phyloP scores from a whole-genome alignment of 805 yeast species.

The Ogataea paraovalis region DNA sequence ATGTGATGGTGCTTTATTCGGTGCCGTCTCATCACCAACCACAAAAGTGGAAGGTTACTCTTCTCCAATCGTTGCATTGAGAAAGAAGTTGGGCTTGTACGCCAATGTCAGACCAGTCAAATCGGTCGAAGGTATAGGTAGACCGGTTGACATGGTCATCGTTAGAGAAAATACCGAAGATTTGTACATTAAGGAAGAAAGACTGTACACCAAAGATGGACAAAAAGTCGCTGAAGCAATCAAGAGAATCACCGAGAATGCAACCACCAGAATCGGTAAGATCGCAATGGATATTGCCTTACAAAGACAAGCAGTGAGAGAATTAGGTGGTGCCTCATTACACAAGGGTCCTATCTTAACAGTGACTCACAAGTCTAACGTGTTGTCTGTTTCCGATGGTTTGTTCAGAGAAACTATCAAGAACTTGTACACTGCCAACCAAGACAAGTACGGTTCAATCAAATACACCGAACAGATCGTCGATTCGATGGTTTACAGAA shows the following conservation, averaged over 20 bases:
- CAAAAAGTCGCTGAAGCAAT: slow-evolving; percentile 94
- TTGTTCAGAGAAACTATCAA: slow-evolving; percentile 87
- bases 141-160: slow-evolving; percentile 95
- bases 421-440: slow-evolving; percentile 53
- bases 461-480: slow-evolving; percentile 92
- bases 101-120: slow-evolving; percentile 98
- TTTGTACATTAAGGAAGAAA: slow-evolving; percentile 92
- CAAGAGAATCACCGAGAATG: slow-evolving; percentile 89
- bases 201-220: slow-evolving; percentile 71
- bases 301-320: slow-evolving; percentile 80
- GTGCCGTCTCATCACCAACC: slow-evolving; percentile 95
- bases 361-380: slow-evolving; percentile 95
- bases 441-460: slow-evolving; percentile 54
- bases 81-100: slow-evolving; percentile 90
- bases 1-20: slow-evolving; percentile 97
- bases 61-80: slow-evolving; percentile 97
- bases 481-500: slow-evolving; percentile 97
- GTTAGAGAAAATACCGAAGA: slow-evolving; percentile 99
- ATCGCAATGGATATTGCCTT: slow-evolving; percentile 91
- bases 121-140: slow-evolving; percentile 78
- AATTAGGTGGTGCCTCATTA: slow-evolving; percentile 51
- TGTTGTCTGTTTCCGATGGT: slow-evolving; percentile 88
- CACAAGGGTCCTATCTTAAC: slow-evolving; percentile 65
- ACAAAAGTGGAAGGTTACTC: slow-evolving; percentile 94
- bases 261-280: slow-evolving; percentile 80